These are phyloP conservation scores for Penicillium mononematosum DNA, from an alignment of 495 filamentous ascomycete species.

Conservation along the genomic window DNA sequence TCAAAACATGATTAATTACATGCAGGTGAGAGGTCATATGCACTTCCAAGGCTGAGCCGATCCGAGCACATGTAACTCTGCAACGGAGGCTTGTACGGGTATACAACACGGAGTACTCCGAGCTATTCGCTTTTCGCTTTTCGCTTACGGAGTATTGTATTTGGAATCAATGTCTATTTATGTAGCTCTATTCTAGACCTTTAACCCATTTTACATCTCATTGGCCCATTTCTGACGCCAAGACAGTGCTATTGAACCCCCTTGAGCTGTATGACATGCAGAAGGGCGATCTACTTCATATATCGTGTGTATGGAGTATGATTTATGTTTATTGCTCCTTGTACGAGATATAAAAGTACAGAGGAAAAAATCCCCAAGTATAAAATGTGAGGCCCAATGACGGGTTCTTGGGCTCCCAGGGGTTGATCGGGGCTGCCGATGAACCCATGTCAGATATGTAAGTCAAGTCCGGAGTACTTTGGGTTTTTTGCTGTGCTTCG, in stretches of 20 bases:
- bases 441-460: constrained; percentile 29
- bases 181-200: neutral
- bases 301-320: neutral
- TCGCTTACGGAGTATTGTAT: neutral
- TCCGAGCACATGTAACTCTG: neutral
- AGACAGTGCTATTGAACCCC: neutral
- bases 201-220: neutral
- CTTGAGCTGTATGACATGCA: neutral
- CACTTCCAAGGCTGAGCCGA: neutral
- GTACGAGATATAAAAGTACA: too few species aligned
- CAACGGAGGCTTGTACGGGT: neutral
- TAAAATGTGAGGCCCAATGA: neutral
- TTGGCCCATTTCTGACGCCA: neutral
- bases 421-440: constrained; percentile 27
- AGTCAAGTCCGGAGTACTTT: neutral
- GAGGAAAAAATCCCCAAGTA: neutral
- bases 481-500: neutral
- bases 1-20: constrained; percentile 2
- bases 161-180: neutral
- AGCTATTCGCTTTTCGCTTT: neutral
- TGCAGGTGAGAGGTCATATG: constrained; percentile 17
- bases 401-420: constrained; percentile 14
- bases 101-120: neutral
- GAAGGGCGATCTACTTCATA: neutral
- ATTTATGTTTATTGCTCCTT: neutral